Percentiles rank a stretch among this genome's conserved stretches.
phyloP scores from a whole-genome alignment of 202 grass and related monocot genomes.

The Cymbopogon flexuosus region DNA sequence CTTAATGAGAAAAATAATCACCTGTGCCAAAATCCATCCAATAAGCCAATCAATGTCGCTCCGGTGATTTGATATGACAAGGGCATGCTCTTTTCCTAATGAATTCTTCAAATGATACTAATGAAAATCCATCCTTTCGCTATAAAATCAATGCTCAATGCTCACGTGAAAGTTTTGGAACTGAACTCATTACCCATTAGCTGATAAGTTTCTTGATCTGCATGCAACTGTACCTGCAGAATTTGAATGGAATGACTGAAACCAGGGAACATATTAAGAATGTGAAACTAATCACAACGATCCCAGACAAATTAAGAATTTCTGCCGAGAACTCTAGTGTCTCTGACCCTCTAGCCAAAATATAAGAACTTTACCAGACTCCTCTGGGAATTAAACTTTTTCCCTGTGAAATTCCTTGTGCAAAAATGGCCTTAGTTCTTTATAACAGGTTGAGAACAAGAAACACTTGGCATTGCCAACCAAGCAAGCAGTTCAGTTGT shows the following conservation, averaged over 20 bases:
- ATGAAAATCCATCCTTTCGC: slow-evolving; percentile 11
- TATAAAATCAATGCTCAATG: neutral
- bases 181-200: slow-evolving; percentile 53
- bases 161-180: neutral
- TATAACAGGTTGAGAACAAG: slow-evolving; percentile 2
- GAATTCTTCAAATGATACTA: slow-evolving; percentile 30
- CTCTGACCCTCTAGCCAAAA: neutral
- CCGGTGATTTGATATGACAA: slow-evolving; percentile 75
- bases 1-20: slow-evolving; percentile 30
- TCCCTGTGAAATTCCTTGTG: neutral
- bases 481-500: neutral
- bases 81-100: slow-evolving; percentile 78
- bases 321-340: neutral
- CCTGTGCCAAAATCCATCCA: slow-evolving; percentile 88
- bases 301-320: neutral
- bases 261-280: neutral
- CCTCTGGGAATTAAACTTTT: neutral
- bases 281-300: neutral
- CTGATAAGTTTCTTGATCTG: slow-evolving; percentile 50
- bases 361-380: neutral
- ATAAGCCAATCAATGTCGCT: slow-evolving; percentile 97
- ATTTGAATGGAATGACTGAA: slow-evolving; percentile 4
- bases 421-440: neutral
- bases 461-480: neutral
- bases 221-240: slow-evolving; percentile 58